Conservation (phyloP, 1,284 basidiomycete genomes). For the Marasmius oreades region DNA sequence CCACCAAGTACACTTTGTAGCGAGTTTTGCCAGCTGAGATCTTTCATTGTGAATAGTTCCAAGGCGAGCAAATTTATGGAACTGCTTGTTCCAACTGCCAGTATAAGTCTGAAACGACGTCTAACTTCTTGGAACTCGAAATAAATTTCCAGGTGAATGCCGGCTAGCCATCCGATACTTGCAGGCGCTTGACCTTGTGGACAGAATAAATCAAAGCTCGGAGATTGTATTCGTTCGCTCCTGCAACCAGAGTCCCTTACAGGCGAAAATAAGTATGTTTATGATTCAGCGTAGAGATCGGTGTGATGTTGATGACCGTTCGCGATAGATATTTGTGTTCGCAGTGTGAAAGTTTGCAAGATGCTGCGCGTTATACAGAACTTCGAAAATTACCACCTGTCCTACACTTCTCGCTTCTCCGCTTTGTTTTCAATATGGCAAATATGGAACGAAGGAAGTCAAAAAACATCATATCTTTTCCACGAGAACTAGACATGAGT, state of each 20-base stretch:
- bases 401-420: slow-evolving; percentile 84
- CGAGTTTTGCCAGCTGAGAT: background rate
- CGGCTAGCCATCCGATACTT: background rate
- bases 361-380: slow-evolving; percentile 74
- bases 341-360: slow-evolving; percentile 62
- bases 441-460: slow-evolving; percentile 81
- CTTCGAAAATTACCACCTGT: slow-evolving; percentile 74
- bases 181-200: background rate
- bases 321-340: slow-evolving; percentile 72
- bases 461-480: slow-evolving; percentile 75
- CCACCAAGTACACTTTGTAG: background rate
- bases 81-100: slow-evolving; percentile 74
- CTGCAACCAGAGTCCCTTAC: slow-evolving; percentile 68
- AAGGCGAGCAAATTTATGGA: slow-evolving; percentile 77
- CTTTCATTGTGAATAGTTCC: slow-evolving; percentile 54
- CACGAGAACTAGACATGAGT: slow-evolving; percentile 70
- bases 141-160: slow-evolving; percentile 69
- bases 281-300: background rate
- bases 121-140: slow-evolving; percentile 83
- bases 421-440: slow-evolving; percentile 83
- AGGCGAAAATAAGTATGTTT: slow-evolving; percentile 73
- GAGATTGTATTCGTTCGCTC: slow-evolving; percentile 62
- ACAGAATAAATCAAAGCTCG: slow-evolving; percentile 69
- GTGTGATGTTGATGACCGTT: background rate
- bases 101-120: slow-evolving; percentile 59